These are phyloP conservation scores for Hypoxylon intermedium DNA, from an alignment of 495 filamentous ascomycete species.

Conservation along the genomic window DNA sequence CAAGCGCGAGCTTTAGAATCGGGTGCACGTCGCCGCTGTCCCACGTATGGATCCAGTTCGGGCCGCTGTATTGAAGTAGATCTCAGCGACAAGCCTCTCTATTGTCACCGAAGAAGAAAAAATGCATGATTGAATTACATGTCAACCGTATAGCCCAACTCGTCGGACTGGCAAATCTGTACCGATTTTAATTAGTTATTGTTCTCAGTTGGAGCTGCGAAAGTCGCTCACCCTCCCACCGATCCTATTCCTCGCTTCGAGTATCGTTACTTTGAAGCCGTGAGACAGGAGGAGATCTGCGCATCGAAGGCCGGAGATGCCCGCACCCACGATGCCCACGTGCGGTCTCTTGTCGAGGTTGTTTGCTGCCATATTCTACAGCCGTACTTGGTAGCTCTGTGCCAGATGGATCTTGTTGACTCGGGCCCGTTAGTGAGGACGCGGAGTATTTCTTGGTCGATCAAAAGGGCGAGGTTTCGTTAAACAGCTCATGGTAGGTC, in stretches of 20 bases:
- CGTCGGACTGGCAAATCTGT: slow-evolving; percentile 38
- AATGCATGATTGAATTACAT: slow-evolving; percentile 51
- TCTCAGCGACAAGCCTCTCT: neutral
- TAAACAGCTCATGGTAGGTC: neutral
- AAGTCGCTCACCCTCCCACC: slow-evolving; percentile 71
- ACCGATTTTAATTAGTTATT: neutral
- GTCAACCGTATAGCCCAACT: slow-evolving; percentile 56
- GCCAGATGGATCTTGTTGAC: too few species aligned
- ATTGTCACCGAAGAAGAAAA: too few species aligned
- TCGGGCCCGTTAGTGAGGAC: too few species aligned
- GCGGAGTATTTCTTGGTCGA: too few species aligned
- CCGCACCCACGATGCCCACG: slow-evolving; percentile 73
- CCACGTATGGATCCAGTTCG: slow-evolving; percentile 82
- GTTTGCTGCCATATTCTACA: neutral
- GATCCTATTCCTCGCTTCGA: slow-evolving; percentile 73
- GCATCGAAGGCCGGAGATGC: slow-evolving; percentile 73
- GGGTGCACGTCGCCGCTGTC: slow-evolving; percentile 71
- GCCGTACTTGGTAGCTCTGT: too few species aligned
- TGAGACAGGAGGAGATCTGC: slow-evolving; percentile 71
- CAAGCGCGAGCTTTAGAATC: slow-evolving; percentile 65
- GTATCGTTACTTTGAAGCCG: slow-evolving; percentile 70
- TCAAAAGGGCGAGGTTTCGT: neutral
- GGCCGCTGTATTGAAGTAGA: slow-evolving; percentile 59
- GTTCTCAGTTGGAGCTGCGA: slow-evolving; percentile 25
- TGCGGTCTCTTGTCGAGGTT: slow-evolving; percentile 45